Base-by-base conservation (phyloP, 1,139 yeast species). In the Magnusiomyces suaveolens region DNA sequence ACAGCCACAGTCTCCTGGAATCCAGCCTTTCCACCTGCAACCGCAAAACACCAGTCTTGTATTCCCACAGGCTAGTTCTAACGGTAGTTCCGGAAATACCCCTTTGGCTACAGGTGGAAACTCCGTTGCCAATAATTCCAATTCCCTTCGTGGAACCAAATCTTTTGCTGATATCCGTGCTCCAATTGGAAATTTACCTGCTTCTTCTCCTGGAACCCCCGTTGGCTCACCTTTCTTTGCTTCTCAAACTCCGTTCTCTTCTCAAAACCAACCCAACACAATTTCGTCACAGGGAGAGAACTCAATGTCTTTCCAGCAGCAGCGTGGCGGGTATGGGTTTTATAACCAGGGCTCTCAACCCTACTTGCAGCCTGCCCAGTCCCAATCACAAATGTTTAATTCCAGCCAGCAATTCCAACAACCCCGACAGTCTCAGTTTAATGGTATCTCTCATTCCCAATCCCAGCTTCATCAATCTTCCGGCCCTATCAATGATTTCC, bases 101-200 rank as follows among this genome's bases (percentile, higher is more conserved):
- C 12, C 44, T 36, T 43, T 14, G 46, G 62, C 56, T 51, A 69
- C 26, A 25, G 36, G 51, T n/a, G n/a, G n/a, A n/a, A n/a, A n/a
- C 14, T 41, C 52, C 20, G 41, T 77, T 8, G 52, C 76, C 77
- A 1, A 66, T 74, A 57, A 38, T 49, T 54, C 43, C 24, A 53
- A 50, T 32, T 54, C 53, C 2, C 71, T 79, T 59, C 69, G 83
- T 60, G 75, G 81, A 16, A 74, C 77, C 48, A 70, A 82, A 63
- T 75, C 81, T 1, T 78, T 70, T 66, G 82, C 79, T 53, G 84
- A 80, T 63, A 76, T 80, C 52, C 68, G 72, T 21, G 65, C 67
- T 4, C 61, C 64, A 21, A 56, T 60, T 6, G 46, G 57, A 48
- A 46, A 39, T 21, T n/a, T n/a, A n/a, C n/a, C n/a, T n/a, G 63